phyloP scores from a whole-genome alignment of 192 early-diverging fungal species.

The Lunasporangiospora selenospora region DNA sequence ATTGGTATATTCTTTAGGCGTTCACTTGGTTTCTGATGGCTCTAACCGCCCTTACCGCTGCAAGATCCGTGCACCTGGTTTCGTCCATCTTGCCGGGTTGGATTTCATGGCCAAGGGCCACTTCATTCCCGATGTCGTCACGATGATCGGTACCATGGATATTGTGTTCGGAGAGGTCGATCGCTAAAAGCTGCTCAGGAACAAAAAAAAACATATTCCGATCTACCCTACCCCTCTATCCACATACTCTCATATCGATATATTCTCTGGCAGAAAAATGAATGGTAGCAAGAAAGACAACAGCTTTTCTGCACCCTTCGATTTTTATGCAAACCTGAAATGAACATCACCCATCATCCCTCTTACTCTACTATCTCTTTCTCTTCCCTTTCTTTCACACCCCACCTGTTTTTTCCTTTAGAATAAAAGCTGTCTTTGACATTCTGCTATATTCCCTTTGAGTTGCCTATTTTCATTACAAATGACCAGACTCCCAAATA shows the following conservation, averaged over 20 bases:
- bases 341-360: background rate
- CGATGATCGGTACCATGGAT: constrained; percentile 98
- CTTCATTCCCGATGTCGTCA: constrained; percentile 94
- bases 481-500: background rate
- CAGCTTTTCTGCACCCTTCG: too few species aligned
- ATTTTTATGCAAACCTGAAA: background rate
- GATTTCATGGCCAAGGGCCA: constrained; percentile 93
- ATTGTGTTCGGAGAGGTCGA: constrained; percentile 98
- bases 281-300: background rate
- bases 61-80: constrained; percentile 97
- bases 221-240: background rate
- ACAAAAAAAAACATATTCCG: background rate
- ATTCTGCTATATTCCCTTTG: background rate
- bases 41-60: constrained; percentile 96
- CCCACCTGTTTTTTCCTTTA: constrained; percentile 7
- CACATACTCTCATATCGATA: too few species aligned
- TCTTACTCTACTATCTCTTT: background rate
- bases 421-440: constrained; percentile 20
- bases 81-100: constrained; percentile 88
- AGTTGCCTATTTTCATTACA: background rate
- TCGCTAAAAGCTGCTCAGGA: constrained; percentile 58
- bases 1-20: constrained; percentile 32
- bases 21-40: constrained; percentile 93
- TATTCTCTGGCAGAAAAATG: background rate
- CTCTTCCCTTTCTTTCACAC: constrained; percentile 4